phyloP scores from a whole-genome alignment of 768 basidiomycete genomes.

The Paxillus rubicundulus region DNA sequence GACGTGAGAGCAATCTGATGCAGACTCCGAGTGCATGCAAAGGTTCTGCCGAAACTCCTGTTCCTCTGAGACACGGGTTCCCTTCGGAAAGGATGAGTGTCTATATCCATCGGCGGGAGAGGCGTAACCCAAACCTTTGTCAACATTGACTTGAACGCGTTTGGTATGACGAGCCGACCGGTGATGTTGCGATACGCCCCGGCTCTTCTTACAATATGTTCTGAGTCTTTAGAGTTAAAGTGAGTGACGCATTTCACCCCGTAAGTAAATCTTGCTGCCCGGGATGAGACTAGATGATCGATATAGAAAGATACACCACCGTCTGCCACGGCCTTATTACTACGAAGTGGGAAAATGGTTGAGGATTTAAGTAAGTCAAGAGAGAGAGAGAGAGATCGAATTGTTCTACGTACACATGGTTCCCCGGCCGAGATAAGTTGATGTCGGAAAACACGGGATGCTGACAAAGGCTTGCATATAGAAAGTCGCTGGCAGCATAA shows the following conservation, averaged over 20 bases:
- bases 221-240: background rate
- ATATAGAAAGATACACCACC: slow-evolving; percentile 40
- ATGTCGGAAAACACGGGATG: slow-evolving; percentile 35
- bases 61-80: slow-evolving; percentile 8
- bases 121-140: slow-evolving; percentile 14
- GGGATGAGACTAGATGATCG: slow-evolving; percentile 45
- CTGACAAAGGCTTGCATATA: slow-evolving; percentile 39
- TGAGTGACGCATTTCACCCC: slow-evolving; percentile 47
- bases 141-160: background rate
- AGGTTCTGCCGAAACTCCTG: slow-evolving; percentile 5
- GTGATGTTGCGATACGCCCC: slow-evolving; percentile 1
- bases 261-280: slow-evolving; percentile 45
- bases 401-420: slow-evolving; percentile 38
- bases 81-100: slow-evolving; percentile 19
- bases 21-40: background rate
- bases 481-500: slow-evolving; percentile 47
- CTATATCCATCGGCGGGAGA: background rate
- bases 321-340: slow-evolving; percentile 49
- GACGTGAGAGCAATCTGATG: background rate
- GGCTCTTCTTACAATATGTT: slow-evolving; percentile 9
- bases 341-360: background rate
- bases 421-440: slow-evolving; percentile 46
- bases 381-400: background rate
- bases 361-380: background rate
- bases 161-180: no score